Conservation (phyloP, 106 monocot species). For the Phalaenopsis aphrodite region DNA sequence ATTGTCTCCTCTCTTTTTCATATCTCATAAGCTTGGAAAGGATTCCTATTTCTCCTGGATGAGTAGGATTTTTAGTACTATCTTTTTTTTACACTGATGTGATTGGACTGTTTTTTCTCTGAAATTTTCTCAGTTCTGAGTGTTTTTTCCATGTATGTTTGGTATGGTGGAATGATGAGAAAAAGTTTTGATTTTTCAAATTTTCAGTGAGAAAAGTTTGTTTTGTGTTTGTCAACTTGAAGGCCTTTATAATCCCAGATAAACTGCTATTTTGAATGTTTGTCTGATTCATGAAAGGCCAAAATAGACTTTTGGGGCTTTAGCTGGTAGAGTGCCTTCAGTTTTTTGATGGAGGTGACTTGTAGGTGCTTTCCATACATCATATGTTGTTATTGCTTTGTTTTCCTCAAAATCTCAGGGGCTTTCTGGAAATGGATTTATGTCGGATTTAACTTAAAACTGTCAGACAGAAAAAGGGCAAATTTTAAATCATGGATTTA, state of each 20-base stretch:
- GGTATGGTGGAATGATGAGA: no score
- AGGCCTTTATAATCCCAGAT: conserved; percentile 1
- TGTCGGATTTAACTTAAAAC: no score
- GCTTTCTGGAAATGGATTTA: no score
- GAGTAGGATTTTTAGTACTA: background rate
- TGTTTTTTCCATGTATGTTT: no score
- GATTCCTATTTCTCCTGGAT: background rate
- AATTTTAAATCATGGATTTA: no score
- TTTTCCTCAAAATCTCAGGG: background rate
- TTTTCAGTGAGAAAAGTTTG: background rate
- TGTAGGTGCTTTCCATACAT: conserved; percentile 6
- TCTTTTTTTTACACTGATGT: no score
- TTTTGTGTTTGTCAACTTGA: background rate
- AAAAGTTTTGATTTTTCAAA: no score
- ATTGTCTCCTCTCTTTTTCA: no score
- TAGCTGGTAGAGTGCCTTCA: conserved; percentile 1
- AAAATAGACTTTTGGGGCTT: background rate
- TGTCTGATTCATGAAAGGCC: conserved; percentile 3
- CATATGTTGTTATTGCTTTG: background rate
- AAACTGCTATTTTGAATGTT: conserved; percentile 1
- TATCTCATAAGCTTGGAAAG: no score
- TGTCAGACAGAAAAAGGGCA: no score
- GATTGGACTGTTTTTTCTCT: no score
- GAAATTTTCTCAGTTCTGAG: no score
- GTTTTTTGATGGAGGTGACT: conserved; percentile 2